These are phyloP conservation scores for Chaetomium sp. DNA, from an alignment of 2,329 filamentous ascomycete genomes.

Conservation along the genomic window DNA sequence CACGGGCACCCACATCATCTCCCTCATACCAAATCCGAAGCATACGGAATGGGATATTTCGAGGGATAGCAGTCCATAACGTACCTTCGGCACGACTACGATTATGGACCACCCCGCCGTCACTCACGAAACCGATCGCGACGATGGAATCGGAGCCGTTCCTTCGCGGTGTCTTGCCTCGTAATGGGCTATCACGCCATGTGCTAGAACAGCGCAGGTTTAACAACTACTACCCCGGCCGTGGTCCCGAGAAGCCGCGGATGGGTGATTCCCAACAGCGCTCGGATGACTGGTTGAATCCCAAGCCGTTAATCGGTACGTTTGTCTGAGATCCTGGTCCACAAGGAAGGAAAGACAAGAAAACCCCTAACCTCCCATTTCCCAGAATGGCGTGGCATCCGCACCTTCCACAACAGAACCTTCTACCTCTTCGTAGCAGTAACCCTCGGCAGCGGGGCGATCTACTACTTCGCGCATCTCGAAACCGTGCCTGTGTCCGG, in stretches of 20 bases:
- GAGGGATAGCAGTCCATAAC: too few species aligned
- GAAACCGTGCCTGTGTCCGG: constrained; percentile 69
- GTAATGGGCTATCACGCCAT: too few species aligned
- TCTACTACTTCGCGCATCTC: constrained; percentile 62
- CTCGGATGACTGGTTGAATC: constrained; percentile 20
- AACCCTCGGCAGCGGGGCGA: constrained; percentile 38
- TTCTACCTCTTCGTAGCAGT: constrained; percentile 37
- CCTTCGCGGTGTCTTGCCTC: too few species aligned
- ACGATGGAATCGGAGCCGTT: too few species aligned
- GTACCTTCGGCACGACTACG: too few species aligned
- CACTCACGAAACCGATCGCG: too few species aligned
- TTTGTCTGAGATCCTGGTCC: too few species aligned
- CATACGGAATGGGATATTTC: too few species aligned
- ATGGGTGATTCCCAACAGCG: constrained; percentile 4
- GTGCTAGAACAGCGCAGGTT: not conserved
- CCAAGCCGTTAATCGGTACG: constrained; percentile 33
- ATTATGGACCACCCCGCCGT: too few species aligned
- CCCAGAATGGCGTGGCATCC: constrained; percentile 21
- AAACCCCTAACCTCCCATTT: not conserved
- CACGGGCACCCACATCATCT: not conserved
- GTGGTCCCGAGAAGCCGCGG: not conserved
- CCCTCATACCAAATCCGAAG: too few species aligned
- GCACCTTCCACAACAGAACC: constrained; percentile 29
- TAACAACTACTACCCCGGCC: constrained; percentile 3
- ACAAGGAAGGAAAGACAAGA: not conserved